phyloP scores from a whole-genome alignment of 331 rosid genomes.

The Quercus lobata region DNA sequence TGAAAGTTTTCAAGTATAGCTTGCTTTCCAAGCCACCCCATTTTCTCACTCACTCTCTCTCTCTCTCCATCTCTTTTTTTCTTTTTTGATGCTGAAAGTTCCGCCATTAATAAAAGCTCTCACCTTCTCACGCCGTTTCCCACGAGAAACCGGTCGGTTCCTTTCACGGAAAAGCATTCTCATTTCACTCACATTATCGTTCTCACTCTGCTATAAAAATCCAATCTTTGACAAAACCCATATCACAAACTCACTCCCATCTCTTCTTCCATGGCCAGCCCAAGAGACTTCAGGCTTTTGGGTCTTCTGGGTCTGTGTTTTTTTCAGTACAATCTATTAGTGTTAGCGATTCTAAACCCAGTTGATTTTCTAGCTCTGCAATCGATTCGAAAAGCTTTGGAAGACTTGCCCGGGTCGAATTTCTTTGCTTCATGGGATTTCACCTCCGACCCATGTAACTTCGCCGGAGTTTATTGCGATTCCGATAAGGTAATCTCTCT shows the following conservation, averaged over 20 bases:
- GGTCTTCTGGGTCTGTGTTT: constrained; percentile 28
- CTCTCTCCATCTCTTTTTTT: not conserved
- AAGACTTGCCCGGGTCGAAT: constrained; percentile 81
- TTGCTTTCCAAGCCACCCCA: constrained; percentile 59
- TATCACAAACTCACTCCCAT: not conserved
- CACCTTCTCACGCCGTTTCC: constrained; percentile 43
- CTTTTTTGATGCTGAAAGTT: constrained; percentile 21
- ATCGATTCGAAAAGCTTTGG: constrained; percentile 61
- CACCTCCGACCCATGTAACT: constrained; percentile 90
- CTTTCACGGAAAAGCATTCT: constrained; percentile 35
- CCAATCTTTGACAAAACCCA: not conserved
- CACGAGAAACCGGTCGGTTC: constrained; percentile 51
- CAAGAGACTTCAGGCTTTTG: constrained; percentile 2
- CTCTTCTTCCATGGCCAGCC: constrained; percentile 41
- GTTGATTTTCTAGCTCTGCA: constrained; percentile 86
- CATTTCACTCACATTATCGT: not conserved
- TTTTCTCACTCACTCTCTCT: not conserved
- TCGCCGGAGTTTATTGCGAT: constrained; percentile 84
- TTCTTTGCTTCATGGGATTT: constrained; percentile 93
- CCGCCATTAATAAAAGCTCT: constrained; percentile 52
- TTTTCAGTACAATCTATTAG: constrained; percentile 15
- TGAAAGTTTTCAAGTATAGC: constrained; percentile 32
- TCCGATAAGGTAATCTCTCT: constrained; percentile 74
- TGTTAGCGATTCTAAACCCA: constrained; percentile 76
- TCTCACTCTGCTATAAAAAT: constrained; percentile 32